Conservation (phyloP, 2,329 filamentous ascomycete genomes). For the Paecilomyces fulvus region DNA sequence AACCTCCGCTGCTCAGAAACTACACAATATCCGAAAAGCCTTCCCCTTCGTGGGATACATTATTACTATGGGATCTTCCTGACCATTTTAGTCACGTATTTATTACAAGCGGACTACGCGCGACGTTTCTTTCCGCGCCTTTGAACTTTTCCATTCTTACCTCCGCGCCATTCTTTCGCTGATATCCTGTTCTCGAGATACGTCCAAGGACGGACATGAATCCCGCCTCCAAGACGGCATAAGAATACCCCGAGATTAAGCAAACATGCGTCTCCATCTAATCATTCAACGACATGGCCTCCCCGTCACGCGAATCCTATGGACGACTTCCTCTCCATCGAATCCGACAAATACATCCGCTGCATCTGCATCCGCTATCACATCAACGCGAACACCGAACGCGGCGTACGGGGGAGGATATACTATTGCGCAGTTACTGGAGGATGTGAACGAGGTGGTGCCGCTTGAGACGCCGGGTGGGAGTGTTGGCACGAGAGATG, state of each 20-base stretch:
- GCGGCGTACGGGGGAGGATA: slow-evolving; percentile 41
- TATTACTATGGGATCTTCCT: neutral
- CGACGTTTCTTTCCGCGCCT: neutral
- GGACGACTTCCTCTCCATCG: slow-evolving; percentile 49
- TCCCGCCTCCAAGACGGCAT: neutral
- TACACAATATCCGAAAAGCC: neutral
- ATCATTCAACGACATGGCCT: slow-evolving; percentile 64
- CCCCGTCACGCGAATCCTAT: slow-evolving; percentile 63
- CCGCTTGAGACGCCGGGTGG: slow-evolving; percentile 62
- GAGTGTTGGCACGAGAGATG: slow-evolving; percentile 16
- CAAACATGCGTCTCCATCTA: slow-evolving; percentile 61
- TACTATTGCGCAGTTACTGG: slow-evolving; percentile 68
- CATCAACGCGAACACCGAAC: slow-evolving; percentile 26
- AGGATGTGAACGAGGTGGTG: slow-evolving; percentile 68
- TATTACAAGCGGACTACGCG: neutral
- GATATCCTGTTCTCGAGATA: neutral
- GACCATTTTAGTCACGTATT: neutral
- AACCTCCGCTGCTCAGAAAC: neutral
- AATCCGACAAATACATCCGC: slow-evolving; percentile 22
- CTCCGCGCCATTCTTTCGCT: neutral
- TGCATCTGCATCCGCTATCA: slow-evolving; percentile 23
- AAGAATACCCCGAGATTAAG: neutral
- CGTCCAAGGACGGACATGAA: neutral
- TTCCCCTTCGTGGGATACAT: neutral
- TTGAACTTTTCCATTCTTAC: neutral